Base-by-base conservation (phyloP, 169 alveolate species). In the Cryptosporidium ubiquitum region DNA sequence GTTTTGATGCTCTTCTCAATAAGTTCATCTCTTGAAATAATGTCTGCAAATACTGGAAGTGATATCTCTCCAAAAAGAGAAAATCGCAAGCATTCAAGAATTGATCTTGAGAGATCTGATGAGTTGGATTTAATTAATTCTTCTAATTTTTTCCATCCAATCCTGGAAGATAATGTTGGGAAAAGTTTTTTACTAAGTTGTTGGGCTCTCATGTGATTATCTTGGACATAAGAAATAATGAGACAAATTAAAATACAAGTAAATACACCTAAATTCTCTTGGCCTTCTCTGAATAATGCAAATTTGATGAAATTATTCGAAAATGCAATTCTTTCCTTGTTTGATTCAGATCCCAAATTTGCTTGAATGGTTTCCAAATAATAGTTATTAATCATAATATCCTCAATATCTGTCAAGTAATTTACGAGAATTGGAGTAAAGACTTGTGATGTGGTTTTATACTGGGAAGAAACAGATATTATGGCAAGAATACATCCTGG, bases 71-170 rank as follows among this genome's bases (percentile, higher is more conserved):
- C 89, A 57, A 37, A 60, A 29, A 79, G 68, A 26, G 89, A 26
- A 79, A 61, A 79, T 79, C 89, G 51, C 47, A 79, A 29, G 42
- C 89, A 23, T 66, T 79, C 89, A 58, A 79, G 55, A 42, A 79
- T 64, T 23, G 89, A 79, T 26, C 23, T 61, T 16, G 40, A 29
- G 5, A 79, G 16, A n/a, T 79, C 89, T 26, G 66, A 79, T 2
- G 66, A 10, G n/a, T 64, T 79, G 18, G 16, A 29, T 29, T 79
- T 79, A n/a, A 79, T 79, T 29, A 64, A 23, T 40, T 64, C 68
- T 26, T 79, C 89, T 5, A 40, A 14, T 37, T 39, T 58, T 40
- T 29, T 79, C 75, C 79, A 79, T 3, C 89, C 89, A 7, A 64
- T 9, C 23, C 37, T 79, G 16, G 39, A 44, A 3, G 89, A 16